These are phyloP conservation scores for Xylaria curta DNA, from an alignment of 495 filamentous ascomycete genomes.

Conservation along the genomic window DNA sequence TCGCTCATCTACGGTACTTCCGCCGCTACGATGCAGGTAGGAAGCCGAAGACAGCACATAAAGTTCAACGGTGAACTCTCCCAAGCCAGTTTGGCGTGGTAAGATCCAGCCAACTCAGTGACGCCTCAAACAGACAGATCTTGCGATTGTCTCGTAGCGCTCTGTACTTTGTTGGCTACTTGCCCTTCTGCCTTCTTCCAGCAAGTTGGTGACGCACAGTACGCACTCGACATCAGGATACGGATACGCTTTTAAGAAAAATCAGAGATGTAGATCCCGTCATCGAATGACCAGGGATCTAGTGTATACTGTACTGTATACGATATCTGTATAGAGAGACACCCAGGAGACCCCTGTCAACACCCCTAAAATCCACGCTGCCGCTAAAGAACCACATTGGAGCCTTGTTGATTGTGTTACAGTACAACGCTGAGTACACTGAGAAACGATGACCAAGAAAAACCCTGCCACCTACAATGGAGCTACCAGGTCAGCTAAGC, in stretches of 20 bases:
- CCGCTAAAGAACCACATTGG: slow-evolving; percentile 39
- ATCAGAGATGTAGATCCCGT: slow-evolving; percentile 17
- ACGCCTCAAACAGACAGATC: background rate
- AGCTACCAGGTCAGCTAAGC: slow-evolving; percentile 8
- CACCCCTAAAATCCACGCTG: slow-evolving; percentile 37
- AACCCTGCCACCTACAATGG: slow-evolving; percentile 9
- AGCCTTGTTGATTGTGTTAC: slow-evolving; percentile 36
- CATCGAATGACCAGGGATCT: slow-evolving; percentile 15
- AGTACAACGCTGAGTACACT: slow-evolving; percentile 21
- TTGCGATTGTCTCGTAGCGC: background rate
- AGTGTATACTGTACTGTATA: slow-evolving; percentile 3
- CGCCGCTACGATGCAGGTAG: background rate
- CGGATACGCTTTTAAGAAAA: slow-evolving; percentile 19
- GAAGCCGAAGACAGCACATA: background rate
- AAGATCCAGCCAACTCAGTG: background rate
- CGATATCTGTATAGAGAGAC: slow-evolving; percentile 23
- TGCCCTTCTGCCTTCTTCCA: background rate
- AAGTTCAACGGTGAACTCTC: slow-evolving; percentile 2
- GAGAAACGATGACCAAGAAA: background rate
- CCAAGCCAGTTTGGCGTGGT: background rate
- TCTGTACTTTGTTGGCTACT: background rate
- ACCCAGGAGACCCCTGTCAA: background rate
- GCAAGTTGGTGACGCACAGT: slow-evolving; percentile 7
- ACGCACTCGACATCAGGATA: slow-evolving; percentile 6
- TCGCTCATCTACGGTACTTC: background rate